Conservation (phyloP, 2,329 filamentous ascomycete species). For the Neofusicoccum sp. region DNA sequence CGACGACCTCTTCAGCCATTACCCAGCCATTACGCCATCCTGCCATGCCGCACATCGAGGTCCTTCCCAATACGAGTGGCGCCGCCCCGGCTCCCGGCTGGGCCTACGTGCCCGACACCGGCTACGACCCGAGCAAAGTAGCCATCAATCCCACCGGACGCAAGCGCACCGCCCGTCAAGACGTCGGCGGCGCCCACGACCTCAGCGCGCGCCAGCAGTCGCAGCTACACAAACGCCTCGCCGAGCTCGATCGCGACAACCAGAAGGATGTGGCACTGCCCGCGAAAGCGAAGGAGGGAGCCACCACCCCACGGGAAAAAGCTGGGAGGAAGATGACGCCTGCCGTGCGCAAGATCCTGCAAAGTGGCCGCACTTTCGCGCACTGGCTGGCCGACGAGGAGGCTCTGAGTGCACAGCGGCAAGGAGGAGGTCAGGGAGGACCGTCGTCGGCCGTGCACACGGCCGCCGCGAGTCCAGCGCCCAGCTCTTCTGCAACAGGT, state of each 20-base stretch:
- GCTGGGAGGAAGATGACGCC: slow-evolving; percentile 57
- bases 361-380: slow-evolving; percentile 77
- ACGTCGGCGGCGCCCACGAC: slow-evolving; percentile 45
- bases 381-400: slow-evolving; percentile 81
- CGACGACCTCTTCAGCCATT: neutral
- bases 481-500: neutral
- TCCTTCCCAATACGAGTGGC: slow-evolving; percentile 65
- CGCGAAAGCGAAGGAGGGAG: slow-evolving; percentile 44
- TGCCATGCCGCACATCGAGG: slow-evolving; percentile 71
- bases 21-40: neutral
- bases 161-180: slow-evolving; percentile 63
- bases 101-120: slow-evolving; percentile 82
- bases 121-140: slow-evolving; percentile 57
- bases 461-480: slow-evolving; percentile 21
- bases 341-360: slow-evolving; percentile 69
- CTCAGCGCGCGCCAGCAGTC: slow-evolving; percentile 78
- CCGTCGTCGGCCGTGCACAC: neutral
- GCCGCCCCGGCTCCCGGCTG: slow-evolving; percentile 77
- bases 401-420: slow-evolving; percentile 48
- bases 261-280: slow-evolving; percentile 55
- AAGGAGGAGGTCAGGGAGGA: neutral
- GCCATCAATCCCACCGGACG: slow-evolving; percentile 52
- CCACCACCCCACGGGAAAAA: slow-evolving; percentile 38
- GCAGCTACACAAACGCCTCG: slow-evolving; percentile 76
- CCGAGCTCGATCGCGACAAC: slow-evolving; percentile 66